phyloP scores from a whole-genome alignment of 1,284 basidiomycete genomes.

The Leccinum glutinopallens region DNA sequence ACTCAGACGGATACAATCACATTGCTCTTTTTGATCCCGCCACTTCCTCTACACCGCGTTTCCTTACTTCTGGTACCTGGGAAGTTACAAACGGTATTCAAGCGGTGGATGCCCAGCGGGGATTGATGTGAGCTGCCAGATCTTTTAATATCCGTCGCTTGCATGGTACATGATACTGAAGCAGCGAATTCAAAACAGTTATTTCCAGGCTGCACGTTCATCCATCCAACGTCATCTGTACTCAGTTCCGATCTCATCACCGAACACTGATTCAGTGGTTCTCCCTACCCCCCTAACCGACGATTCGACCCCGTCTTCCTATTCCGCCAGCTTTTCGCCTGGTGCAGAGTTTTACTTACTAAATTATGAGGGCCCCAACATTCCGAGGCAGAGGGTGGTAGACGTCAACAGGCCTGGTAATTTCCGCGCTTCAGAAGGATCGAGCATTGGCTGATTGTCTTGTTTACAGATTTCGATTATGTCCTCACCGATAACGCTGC shows the following conservation, averaged over 20 bases:
- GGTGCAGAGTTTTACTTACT: constrained; percentile 84
- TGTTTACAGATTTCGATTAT: constrained; percentile 54
- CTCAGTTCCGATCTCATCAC: constrained; percentile 64
- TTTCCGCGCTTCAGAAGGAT: constrained; percentile 25
- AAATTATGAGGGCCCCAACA: constrained; percentile 77
- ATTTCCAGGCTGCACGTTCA: constrained; percentile 87
- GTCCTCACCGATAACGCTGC: constrained; percentile 73
- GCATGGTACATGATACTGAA: constrained; percentile 21
- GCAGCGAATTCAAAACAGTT: constrained; percentile 49
- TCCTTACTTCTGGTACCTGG: constrained; percentile 88
- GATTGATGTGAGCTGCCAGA: constrained; percentile 63
- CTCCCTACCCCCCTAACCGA: constrained; percentile 71
- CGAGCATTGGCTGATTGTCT: constrained; percentile 11
- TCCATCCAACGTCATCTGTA: constrained; percentile 87
- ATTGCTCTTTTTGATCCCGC: constrained; percentile 87
- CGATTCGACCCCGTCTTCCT: constrained; percentile 59
- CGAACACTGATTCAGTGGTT: constrained; percentile 28
- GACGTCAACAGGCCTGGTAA: constrained; percentile 62
- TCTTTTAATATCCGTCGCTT: constrained; percentile 30
- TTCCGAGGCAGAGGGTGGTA: constrained; percentile 87
- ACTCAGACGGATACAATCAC: constrained; percentile 81
- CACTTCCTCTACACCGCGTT: constrained; percentile 66
- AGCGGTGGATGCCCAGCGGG: constrained; percentile 68
- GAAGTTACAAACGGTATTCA: constrained; percentile 81
- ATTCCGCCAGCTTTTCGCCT: constrained; percentile 78